Percentiles rank a stretch among this genome's conserved stretches.
phyloP scores from a whole-genome alignment of 2,329 filamentous ascomycete species.

The Bipolaris victoriae region DNA sequence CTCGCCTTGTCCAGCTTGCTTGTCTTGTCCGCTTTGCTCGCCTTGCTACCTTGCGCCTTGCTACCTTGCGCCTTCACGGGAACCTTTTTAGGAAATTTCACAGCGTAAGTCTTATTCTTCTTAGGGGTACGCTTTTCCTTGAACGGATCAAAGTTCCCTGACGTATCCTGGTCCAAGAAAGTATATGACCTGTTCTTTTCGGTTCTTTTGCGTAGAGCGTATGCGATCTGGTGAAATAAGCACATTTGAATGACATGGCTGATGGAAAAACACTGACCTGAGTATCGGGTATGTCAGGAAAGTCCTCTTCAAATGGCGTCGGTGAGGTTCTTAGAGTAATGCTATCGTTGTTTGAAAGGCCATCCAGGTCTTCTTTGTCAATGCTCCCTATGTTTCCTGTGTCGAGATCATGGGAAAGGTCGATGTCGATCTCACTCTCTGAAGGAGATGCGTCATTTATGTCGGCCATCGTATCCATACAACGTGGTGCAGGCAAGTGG shows the following conservation, averaged over 20 bases:
- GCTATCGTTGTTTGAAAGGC: conserved; percentile 8
- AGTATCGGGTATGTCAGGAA: conserved; percentile 21
- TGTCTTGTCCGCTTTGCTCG: conserved; percentile 30
- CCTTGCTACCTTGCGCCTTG: conserved; percentile 16
- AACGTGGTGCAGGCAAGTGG: too few relatives aligned
- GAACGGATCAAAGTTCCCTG: conserved; percentile 46
- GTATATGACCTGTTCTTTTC: conserved; percentile 28
- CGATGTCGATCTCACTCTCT: conserved; percentile 17
- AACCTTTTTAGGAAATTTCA: conserved; percentile 19
- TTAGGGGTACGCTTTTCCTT: conserved; percentile 19
- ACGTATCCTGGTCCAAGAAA: conserved; percentile 48
- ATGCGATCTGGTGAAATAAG: conserved; percentile 22
- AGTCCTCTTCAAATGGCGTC: conserved; percentile 14
- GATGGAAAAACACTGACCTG: background rate
- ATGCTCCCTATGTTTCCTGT: background rate
- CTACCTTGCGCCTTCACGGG: conserved; percentile 28
- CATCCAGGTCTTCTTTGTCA: conserved; percentile 1
- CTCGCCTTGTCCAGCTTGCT: background rate
- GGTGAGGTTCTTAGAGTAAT: conserved; percentile 15
- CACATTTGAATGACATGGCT: background rate
- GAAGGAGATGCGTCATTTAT: background rate
- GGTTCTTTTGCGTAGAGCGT: conserved; percentile 34
- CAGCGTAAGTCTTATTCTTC: conserved; percentile 12
- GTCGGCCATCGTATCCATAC: background rate
- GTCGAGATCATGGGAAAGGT: conserved; percentile 18